Base-by-base conservation (phyloP, 2,329 filamentous ascomycete genomes). In the Metarhizium guizhouense region DNA sequence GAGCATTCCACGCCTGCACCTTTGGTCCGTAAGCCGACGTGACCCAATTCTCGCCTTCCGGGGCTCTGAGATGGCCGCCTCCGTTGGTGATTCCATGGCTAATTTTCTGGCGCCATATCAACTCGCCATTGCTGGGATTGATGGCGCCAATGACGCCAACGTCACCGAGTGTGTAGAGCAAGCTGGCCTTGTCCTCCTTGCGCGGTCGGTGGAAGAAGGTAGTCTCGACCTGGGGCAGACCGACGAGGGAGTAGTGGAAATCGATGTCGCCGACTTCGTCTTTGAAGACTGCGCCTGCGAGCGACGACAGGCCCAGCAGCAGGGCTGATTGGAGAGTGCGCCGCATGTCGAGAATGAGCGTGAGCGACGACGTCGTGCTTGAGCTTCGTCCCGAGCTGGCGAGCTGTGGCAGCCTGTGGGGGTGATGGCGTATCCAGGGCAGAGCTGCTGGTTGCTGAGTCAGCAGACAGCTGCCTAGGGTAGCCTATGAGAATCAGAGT, bases 141-240 rank as follows among this genome's bases (percentile, higher is more conserved):
- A 97, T 80, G 1, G 93, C 93, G 51, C 90, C 94, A 18, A 99
- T 72, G 2, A 96, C 82, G 42, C 85, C 84, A 51, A 91, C 80
- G 56, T 96, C 89, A 60, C 90, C 95, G 48, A 97, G 76, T 0
- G 94, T 95, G 70, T 96, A 99, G 53, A 99, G 80, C 42, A 99
- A 79, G 54, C 89, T 93, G 40, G 92, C 92, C 70, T 89, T 90
- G 59, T 93, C 92, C 62, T 86, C 83, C 59, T 83, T 80, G 65
- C 87, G 81, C 43, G 94, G 93, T 63, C 86, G 87, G 74, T 96
- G 90, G 82, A 97, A 97, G 80, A 97, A 95, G 63, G 93, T 96
- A 58, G 90, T 88, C 60, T 89, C 83, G 68, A 83, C 77, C 69
- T 87, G 87, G 54, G 94, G 91, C 42, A 89, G 74, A 66, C 94